Percentiles rank a stretch among this genome's conserved stretches.
Conservation (phyloP, 1,139 yeast genomes). For the Entelexis paramagnoliae region DNA sequence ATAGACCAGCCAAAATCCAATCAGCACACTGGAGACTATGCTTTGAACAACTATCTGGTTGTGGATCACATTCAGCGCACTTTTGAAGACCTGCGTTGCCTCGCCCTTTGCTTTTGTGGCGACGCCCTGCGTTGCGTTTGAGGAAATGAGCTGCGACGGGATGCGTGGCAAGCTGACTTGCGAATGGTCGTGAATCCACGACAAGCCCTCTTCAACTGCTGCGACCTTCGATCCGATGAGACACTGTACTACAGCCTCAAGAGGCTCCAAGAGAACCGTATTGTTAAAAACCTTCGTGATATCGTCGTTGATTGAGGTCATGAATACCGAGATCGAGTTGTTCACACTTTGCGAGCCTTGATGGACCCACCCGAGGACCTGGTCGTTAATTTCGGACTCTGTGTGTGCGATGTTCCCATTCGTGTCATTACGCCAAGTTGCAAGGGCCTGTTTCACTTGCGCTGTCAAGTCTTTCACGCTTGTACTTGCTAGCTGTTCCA, state of each 20-base stretch:
- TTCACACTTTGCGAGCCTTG: conserved; percentile 48
- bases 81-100: conserved; percentile 1
- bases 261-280: conserved; percentile 55
- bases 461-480: conserved; percentile 22
- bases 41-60: conserved; percentile 13
- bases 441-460: neutral
- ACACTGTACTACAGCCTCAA: conserved; percentile 60
- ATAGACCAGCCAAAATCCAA: conserved; percentile 17
- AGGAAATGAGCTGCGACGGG: neutral
- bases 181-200: conserved; percentile 66
- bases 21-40: conserved; percentile 12
- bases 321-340: conserved; percentile 43
- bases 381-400: conserved; percentile 46
- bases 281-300: conserved; percentile 51
- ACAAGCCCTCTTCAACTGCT: conserved; percentile 55
- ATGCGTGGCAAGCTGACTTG: conserved; percentile 48
- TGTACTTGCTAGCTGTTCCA: conserved; percentile 18
- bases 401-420: conserved; percentile 39
- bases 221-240: conserved; percentile 63
- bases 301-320: conserved; percentile 43
- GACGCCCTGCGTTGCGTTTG: neutral
- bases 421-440: conserved; percentile 44
- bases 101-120: neutral
- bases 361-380: conserved; percentile 57
- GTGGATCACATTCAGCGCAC: neutral